Evolutionary conservation across 2,329 filamentous ascomycete species (phyloP), one percentile per base, ranked within the genome.

Genomic region (Bipolaris bicolor): DNA sequence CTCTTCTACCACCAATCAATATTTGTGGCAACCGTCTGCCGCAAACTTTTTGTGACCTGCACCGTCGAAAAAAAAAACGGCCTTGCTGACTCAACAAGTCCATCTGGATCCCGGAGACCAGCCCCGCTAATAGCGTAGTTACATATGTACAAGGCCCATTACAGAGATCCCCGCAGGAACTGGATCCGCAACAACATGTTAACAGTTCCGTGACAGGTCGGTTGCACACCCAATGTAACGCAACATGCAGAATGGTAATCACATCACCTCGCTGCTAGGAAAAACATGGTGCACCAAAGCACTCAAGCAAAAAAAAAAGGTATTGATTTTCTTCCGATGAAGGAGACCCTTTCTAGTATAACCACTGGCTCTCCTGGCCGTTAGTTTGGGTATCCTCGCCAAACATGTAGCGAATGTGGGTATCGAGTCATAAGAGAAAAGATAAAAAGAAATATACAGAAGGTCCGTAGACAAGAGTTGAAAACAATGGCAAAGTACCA

Each of bases 311-410:
- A 26, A 40, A 36, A 36, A 20, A 36, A 37, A 65, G 65, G 60
- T 63, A 68, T 68, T 57, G 60, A 66, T 71, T 74, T 74, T 70
- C 66, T 62, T 72, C 72, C 71, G 65, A 61, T 73, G 72, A 71
- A 73, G 71, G 70, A 67, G 64, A 65, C 63, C 70, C 66, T 73
- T 71, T 74, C 72, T 74, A 72, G 63, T 62, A 63, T 68, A 62
- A 55, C 65, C 64, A 63, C 61, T 52, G 46, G 36, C 63, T 49
- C 50, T 52, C 63, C 63, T 56, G 58, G 60, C 61, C 67, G 64
- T 58, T 47, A 49, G 60, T 61, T 43, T 52, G 58, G 62, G 55
- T 56, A 61, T 65, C 59, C 59, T 58, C 61, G 65, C 64, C 63
- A 57, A 57, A 51, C 50, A 61, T 36, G 45, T 64, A 72, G 62